phyloP scores from a whole-genome alignment of 192 early-diverging fungal species.

The Spinellus fusiger region DNA sequence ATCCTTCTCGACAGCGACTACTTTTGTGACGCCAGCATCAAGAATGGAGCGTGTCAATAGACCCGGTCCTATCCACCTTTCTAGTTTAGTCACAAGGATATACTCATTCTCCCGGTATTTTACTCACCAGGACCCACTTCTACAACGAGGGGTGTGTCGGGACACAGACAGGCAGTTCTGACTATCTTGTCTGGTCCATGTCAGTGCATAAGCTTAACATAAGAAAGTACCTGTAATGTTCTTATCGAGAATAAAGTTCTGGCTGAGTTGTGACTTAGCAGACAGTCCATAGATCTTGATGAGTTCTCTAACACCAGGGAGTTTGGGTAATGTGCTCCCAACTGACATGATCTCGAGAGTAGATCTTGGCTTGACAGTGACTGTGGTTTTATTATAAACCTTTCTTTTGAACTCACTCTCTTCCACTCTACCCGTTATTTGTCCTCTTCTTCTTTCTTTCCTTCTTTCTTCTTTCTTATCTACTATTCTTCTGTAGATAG shows the following conservation, averaged over 20 bases:
- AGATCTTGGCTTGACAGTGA: too few relatives aligned
- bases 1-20: conserved; percentile 74
- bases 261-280: conserved; percentile 67
- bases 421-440: too few relatives aligned
- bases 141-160: conserved; percentile 53
- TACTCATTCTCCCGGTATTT: background rate
- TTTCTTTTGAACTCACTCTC: too few relatives aligned
- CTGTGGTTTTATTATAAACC: too few relatives aligned
- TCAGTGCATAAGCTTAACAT: background rate
- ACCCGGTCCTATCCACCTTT: conserved; percentile 47
- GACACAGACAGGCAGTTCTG: conserved; percentile 48
- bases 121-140: conserved; percentile 68
- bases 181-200: conserved; percentile 56
- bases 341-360: too few relatives aligned
- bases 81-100: background rate
- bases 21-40: conserved; percentile 51
- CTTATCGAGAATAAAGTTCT: conserved; percentile 80
- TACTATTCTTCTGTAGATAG: too few relatives aligned
- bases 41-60: conserved; percentile 73
- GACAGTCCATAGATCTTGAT: conserved; percentile 68
- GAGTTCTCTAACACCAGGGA: conserved; percentile 67
- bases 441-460: too few relatives aligned
- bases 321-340: background rate
- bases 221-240: conserved; percentile 60
- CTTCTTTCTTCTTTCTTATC: too few relatives aligned